These are phyloP conservation scores for Conidiobolus incongruus DNA, from an alignment of 371 early-diverging fungal species.

Conservation along the genomic window DNA sequence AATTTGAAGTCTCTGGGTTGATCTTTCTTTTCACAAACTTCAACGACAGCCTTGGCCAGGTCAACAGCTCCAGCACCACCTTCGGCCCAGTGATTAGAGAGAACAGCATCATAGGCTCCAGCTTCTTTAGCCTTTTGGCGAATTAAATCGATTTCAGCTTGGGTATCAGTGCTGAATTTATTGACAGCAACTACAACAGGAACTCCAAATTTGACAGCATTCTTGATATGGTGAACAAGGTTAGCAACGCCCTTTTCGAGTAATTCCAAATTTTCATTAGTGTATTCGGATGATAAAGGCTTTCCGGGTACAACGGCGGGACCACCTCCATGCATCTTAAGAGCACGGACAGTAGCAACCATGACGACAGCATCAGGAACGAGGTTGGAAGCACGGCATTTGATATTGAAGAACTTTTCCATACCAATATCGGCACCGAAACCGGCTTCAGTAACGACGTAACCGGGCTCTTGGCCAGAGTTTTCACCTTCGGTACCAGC, in stretches of 20 bases:
- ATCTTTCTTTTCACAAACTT: slow-evolving; percentile 59
- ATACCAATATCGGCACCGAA: slow-evolving; percentile 98
- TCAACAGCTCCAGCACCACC: slow-evolving; percentile 80
- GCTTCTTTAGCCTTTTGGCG: slow-evolving; percentile 42
- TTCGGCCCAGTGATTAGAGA: slow-evolving; percentile 77
- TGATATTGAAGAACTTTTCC: slow-evolving; percentile 97
- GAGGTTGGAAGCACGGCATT: slow-evolving; percentile 76
- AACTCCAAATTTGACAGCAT: slow-evolving; percentile 71
- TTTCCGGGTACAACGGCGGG: slow-evolving; percentile 86
- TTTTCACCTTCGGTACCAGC: slow-evolving; percentile 48
- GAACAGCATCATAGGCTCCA: slow-evolving; percentile 71
- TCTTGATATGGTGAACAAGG: slow-evolving; percentile 70
- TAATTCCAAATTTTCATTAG: slow-evolving; percentile 61
- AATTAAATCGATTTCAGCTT: slow-evolving; percentile 67
- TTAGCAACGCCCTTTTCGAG: slow-evolving; percentile 65
- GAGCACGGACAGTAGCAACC: slow-evolving; percentile 79
- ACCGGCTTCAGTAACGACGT: slow-evolving; percentile 90
- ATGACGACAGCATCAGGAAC: slow-evolving; percentile 79
- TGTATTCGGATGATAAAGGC: slow-evolving; percentile 71
- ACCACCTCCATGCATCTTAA: slow-evolving; percentile 95
- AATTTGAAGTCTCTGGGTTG: slow-evolving; percentile 38
- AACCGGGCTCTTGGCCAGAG: slow-evolving; percentile 42
- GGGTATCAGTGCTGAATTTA: slow-evolving; percentile 70
- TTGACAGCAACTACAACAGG: slow-evolving; percentile 89
- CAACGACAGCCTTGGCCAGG: slow-evolving; percentile 63